Evolutionary conservation across 257 asterid species (phyloP), one percentile per base, ranked within the genome.

Genomic region (Penstemon newberryi): DNA sequence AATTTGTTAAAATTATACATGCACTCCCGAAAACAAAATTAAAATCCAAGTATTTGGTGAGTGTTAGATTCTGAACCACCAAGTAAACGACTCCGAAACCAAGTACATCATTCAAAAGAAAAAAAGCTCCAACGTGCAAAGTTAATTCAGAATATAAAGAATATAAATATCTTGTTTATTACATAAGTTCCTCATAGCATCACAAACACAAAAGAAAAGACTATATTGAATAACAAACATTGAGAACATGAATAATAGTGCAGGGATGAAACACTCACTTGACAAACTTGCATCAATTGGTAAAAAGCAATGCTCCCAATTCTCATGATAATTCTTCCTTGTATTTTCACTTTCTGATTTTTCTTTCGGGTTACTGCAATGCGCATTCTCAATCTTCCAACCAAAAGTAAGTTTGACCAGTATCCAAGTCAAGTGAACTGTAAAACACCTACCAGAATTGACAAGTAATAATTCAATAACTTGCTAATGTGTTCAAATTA

Each of bases 281-380:
- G 97, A 19, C 90, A 80, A 90, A 90, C 92, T 88, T 86, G 82
- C 90, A 86, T 88, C 87, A 86, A 90, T 67, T 88, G 92, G 79
- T 83, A 81, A 77, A 83, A 86, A 70, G 92, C 96, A 78, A 84
- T 85, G 79, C 83, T 76, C 68, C 87, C 90, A 77, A 82, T 75
- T 78, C 77, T 79, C 97, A 90, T 90, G 69, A 82, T 90, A 88
- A 72, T 70, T 56, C 76, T 71, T 55, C 83, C 76, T 56, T 75
- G 67, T 76, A 80, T 64, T 67, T 75, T 81, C 8, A 64, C 64
- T 77, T 72, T 73, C 73, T 53, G 81, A 80, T 72, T 41, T 78
- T 80, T 79, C 78, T 70, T 83, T 44, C 69, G 63, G 12, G 72
- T 63, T 69, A 76, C 63, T 44, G 68, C 94, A 88, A 90, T 70